Conservation (phyloP, 192 early-diverging fungal genomes). For the Coemansia sp. region DNA sequence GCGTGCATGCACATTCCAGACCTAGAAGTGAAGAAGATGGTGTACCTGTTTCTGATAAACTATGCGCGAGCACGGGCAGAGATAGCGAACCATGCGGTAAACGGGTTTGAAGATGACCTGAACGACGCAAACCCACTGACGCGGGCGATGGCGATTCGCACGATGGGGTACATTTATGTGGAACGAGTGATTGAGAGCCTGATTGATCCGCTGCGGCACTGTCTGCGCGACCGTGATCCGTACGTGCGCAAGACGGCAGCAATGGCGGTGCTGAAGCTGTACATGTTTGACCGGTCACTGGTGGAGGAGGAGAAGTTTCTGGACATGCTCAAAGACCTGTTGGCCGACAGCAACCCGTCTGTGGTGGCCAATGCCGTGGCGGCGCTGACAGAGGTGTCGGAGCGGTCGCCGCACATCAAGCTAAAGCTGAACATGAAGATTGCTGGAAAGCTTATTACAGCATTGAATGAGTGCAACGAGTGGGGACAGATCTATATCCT, state of each 20-base stretch:
- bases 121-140: conserved; percentile 94
- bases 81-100: conserved; percentile 93
- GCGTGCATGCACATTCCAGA: conserved; percentile 91
- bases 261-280: conserved; percentile 91
- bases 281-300: conserved; percentile 80
- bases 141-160: conserved; percentile 92
- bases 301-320: conserved; percentile 87
- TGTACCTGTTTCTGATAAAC: conserved; percentile 97
- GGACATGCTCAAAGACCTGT: conserved; percentile 81
- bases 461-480: conserved; percentile 96
- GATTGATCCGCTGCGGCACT: conserved; percentile 87
- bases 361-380: conserved; percentile 96
- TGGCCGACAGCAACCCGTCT: conserved; percentile 88
- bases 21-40: conserved; percentile 96
- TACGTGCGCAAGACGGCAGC: conserved; percentile 98
- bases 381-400: conserved; percentile 91
- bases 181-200: conserved; percentile 94
- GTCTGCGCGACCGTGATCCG: conserved; percentile 88
- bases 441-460: conserved; percentile 89
- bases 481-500: conserved; percentile 96
- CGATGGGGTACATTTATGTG: conserved; percentile 97
- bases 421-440: conserved; percentile 81
- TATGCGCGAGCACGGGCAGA: conserved; percentile 97
- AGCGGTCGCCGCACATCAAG: conserved; percentile 81
- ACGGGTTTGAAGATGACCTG: conserved; percentile 97